A percentile compares a stretch with the other conserved stretches of the same genome.
phyloP scores from a whole-genome alignment of 176 grass and related monocot genomes.

The Pharus latifolius region DNA sequence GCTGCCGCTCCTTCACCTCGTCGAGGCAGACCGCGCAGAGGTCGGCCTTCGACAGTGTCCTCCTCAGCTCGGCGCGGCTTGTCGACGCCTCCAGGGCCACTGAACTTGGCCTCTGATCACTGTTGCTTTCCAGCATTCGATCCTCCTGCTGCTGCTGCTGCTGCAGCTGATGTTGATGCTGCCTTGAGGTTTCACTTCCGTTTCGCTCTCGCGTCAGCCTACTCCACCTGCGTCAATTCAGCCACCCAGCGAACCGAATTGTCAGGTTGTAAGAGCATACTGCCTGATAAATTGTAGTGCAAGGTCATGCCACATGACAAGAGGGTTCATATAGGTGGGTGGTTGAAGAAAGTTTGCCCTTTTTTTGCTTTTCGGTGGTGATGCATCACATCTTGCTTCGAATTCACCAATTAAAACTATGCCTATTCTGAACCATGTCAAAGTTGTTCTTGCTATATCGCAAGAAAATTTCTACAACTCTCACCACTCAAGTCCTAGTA shows the following conservation, averaged over 20 bases:
- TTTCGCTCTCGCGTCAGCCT: slow-evolving; percentile 10
- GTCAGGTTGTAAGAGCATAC: background rate
- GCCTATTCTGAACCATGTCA: background rate
- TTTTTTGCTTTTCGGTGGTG: no score
- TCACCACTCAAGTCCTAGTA: no score
- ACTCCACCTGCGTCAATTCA: slow-evolving; percentile 34
- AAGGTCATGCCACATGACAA: background rate
- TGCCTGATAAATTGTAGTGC: background rate
- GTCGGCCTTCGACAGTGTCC: slow-evolving; percentile 18
- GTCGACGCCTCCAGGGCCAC: background rate
- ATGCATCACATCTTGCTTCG: no score
- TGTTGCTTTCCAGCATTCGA: background rate
- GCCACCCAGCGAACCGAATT: background rate
- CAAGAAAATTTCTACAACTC: no score
- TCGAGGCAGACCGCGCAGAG: slow-evolving; percentile 74
- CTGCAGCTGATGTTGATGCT: background rate
- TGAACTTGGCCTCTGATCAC: background rate
- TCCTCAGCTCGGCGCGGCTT: background rate
- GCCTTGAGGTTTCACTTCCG: slow-evolving; percentile 1
- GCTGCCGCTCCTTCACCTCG: slow-evolving; percentile 18
- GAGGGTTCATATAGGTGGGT: no score
- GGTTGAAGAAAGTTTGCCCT: no score
- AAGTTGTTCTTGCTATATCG: background rate
- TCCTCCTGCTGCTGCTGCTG: background rate
- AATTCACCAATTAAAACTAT: no score